Conservation (phyloP, 208 protist genomes). For the Crithidia expoeki region DNA sequence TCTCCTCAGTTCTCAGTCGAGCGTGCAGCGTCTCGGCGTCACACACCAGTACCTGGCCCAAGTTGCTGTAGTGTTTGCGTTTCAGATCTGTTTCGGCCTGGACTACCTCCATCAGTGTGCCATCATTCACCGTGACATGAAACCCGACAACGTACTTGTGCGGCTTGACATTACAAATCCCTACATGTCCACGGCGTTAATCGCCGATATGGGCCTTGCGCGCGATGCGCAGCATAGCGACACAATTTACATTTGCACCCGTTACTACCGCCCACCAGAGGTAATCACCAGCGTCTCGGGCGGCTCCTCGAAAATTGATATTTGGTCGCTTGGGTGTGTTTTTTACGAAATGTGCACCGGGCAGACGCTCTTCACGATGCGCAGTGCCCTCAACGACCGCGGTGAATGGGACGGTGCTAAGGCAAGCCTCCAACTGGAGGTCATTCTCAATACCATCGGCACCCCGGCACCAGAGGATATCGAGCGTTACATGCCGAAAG, state of each 20-base stretch:
- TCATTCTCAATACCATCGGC: constrained; percentile 81
- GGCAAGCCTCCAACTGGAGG: constrained; percentile 83
- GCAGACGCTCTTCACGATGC: constrained; percentile 92
- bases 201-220: constrained; percentile 91
- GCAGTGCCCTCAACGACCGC: constrained; percentile 66
- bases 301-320: constrained; percentile 85
- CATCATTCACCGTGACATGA: constrained; percentile 96
- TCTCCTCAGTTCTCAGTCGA: constrained; percentile 30
- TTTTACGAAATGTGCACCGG: constrained; percentile 94
- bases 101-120: constrained; percentile 89
- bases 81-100: constrained; percentile 89
- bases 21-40: constrained; percentile 25
- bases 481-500: constrained; percentile 67
- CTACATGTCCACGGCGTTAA: constrained; percentile 71
- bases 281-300: constrained; percentile 84
- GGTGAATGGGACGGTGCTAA: constrained; percentile 80
- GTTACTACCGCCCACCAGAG: constrained; percentile 97
- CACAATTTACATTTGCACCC: constrained; percentile 94
- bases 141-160: constrained; percentile 97
- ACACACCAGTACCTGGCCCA: constrained; percentile 56
- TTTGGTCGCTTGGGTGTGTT: constrained; percentile 96
- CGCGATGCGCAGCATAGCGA: constrained; percentile 76
- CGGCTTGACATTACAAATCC: constrained; percentile 54
- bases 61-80: constrained; percentile 79
- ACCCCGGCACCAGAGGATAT: constrained; percentile 73